Conservation (phyloP, 371 early-diverging fungal species). For the Lichtheimia hyalospora region DNA sequence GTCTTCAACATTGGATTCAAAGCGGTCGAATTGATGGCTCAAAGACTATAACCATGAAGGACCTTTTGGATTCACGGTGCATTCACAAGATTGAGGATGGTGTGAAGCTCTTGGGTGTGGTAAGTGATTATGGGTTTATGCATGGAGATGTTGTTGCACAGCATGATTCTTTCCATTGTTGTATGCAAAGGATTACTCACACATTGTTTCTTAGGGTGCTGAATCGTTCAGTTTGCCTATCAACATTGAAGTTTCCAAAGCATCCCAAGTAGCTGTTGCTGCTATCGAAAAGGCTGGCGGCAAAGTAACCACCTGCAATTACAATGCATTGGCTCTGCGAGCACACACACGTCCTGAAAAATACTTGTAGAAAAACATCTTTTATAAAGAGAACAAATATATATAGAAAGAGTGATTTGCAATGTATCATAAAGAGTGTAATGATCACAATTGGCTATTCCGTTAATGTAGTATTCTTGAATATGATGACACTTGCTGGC, state of each 20-base stretch:
- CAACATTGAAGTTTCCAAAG: constrained; percentile 85
- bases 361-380: constrained; percentile 49
- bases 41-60: constrained; percentile 83
- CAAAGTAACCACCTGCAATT: constrained; percentile 78
- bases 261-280: constrained; percentile 79
- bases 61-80: constrained; percentile 74
- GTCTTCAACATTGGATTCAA: constrained; percentile 90
- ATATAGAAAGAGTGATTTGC: too few relatives aligned
- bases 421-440: too few relatives aligned
- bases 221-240: constrained; percentile 68
- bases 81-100: constrained; percentile 85
- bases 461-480: too few relatives aligned
- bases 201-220: constrained; percentile 47
- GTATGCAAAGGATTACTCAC: neutral
- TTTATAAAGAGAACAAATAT: neutral
- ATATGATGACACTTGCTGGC: too few relatives aligned
- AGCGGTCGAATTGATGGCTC: constrained; percentile 82
- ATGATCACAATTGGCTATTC: too few relatives aligned
- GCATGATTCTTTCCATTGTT: neutral
- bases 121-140: constrained; percentile 28
- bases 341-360: constrained; percentile 82
- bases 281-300: constrained; percentile 87
- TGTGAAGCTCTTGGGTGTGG: constrained; percentile 82
- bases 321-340: constrained; percentile 74
- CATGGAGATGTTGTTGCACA: neutral